phyloP scores from a whole-genome alignment of 805 yeast genomes.

The Candida ponderosae region DNA sequence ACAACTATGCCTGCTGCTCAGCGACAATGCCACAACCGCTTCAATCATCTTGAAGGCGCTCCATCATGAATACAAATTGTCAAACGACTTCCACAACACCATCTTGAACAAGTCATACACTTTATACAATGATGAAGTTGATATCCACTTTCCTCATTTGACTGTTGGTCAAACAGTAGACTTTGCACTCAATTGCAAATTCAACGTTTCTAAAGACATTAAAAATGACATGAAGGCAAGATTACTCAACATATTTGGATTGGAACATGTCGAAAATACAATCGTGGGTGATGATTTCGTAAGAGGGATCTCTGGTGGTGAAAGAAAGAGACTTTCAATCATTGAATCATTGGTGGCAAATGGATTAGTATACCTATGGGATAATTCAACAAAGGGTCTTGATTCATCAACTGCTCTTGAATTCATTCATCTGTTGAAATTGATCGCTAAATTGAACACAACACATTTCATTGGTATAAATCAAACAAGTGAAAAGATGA shows the following conservation, averaged over 20 bases:
- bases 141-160: slow-evolving; percentile 65
- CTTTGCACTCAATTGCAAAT: slow-evolving; percentile 57
- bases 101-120: no score
- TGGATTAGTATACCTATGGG: slow-evolving; percentile 54
- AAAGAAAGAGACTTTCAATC: slow-evolving; percentile 62
- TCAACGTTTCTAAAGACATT: slow-evolving; percentile 16
- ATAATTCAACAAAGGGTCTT: slow-evolving; percentile 64
- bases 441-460: slow-evolving; percentile 46
- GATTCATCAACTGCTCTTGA: slow-evolving; percentile 68
- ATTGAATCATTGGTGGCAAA: slow-evolving; percentile 54
- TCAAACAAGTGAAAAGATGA: slow-evolving; percentile 62
- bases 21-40: no score
- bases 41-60: no score
- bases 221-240: slow-evolving; percentile 12
- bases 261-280: slow-evolving; percentile 53
- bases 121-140: slow-evolving; percentile 50
- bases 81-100: no score
- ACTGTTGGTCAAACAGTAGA: slow-evolving; percentile 63
- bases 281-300: slow-evolving; percentile 62
- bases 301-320: slow-evolving; percentile 70
- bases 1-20: no score
- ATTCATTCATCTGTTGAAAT: slow-evolving; percentile 50
- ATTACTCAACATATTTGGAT: slow-evolving; percentile 31
- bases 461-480: slow-evolving; percentile 61
- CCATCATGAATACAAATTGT: no score